These are phyloP conservation scores for Echinochloa phyllopogon DNA, from an alignment of 176 grass and related monocot species.

Conservation along the genomic window DNA sequence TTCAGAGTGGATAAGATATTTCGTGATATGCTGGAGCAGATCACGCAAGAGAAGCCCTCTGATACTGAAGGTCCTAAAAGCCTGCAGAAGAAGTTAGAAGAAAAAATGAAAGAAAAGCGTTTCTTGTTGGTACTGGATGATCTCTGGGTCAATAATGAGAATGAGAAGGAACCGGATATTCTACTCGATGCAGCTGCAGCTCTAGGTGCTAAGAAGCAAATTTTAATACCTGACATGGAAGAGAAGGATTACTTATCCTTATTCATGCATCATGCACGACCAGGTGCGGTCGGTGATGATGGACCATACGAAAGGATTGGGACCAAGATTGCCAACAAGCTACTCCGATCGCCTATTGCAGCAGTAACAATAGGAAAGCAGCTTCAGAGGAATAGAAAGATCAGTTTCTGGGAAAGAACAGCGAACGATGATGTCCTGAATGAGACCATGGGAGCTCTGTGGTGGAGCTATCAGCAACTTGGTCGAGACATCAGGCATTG, in stretches of 20 bases:
- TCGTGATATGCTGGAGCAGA: background rate
- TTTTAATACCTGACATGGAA: background rate
- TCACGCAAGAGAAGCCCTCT: background rate
- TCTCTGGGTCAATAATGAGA: constrained; percentile 11
- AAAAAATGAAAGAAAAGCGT: background rate
- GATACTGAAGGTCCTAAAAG: too few relatives aligned
- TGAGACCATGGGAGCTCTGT: constrained; percentile 20
- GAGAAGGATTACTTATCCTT: background rate
- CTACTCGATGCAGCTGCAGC: background rate
- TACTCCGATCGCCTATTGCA: constrained; percentile 39
- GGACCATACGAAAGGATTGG: background rate
- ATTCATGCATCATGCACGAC: constrained; percentile 5
- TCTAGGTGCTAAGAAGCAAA: background rate
- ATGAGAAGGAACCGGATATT: background rate
- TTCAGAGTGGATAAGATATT: background rate
- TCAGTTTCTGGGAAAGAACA: constrained; percentile 4
- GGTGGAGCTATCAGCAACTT: constrained; percentile 43
- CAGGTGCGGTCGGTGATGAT: background rate
- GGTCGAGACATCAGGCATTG: constrained; percentile 28
- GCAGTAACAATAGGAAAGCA: constrained; percentile 11
- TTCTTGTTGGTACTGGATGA: constrained; percentile 61
- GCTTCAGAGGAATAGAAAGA: background rate
- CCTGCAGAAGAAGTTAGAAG: background rate
- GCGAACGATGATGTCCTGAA: constrained; percentile 7
- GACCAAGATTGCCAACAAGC: constrained; percentile 14